A percentile compares a stretch with the other conserved stretches of the same genome.
Evolutionary conservation across 768 basidiomycete species (phyloP).

Genomic region (Coprinopsis sp.): DNA sequence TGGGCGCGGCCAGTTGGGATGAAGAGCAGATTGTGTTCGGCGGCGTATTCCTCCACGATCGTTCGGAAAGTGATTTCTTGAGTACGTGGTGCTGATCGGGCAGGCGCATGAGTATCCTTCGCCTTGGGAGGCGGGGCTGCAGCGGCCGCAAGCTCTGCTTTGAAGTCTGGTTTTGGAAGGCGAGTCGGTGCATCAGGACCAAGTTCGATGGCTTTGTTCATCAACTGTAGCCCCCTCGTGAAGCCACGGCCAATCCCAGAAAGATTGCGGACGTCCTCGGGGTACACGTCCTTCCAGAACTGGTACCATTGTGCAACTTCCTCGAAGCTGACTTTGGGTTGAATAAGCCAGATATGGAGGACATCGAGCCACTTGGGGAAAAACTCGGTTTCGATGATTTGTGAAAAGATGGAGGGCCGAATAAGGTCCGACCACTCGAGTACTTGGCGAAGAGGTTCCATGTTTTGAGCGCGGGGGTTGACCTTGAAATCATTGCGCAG

Average conservation of each 20-base stretch:
- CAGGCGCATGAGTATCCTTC: constrained; percentile 23
- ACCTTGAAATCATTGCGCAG: constrained; percentile 84
- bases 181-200: constrained; percentile 70
- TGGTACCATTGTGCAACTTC: constrained; percentile 93
- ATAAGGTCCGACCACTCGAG: constrained; percentile 75
- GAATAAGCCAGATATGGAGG: constrained; percentile 89
- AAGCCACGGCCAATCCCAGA: constrained; percentile 74
- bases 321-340: constrained; percentile 81
- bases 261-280: constrained; percentile 62
- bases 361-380: constrained; percentile 97
- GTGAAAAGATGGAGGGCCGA: constrained; percentile 70
- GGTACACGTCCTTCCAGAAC: constrained; percentile 82
- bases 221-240: constrained; percentile 82
- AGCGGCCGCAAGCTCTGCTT: constrained; percentile 37
- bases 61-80: constrained; percentile 90
- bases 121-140: constrained; percentile 24
- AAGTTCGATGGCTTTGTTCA: constrained; percentile 90
- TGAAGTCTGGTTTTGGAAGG: constrained; percentile 64
- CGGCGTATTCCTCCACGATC: constrained; percentile 88
- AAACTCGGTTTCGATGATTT: constrained; percentile 86
- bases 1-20: constrained; percentile 85
- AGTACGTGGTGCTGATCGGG: constrained; percentile 44
- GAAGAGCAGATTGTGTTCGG: constrained; percentile 83
- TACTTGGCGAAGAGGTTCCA: constrained; percentile 74
- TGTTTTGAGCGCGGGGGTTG: constrained; percentile 88